phyloP scores from a whole-genome alignment of 345 rosid genomes.

The Salix brachista region DNA sequence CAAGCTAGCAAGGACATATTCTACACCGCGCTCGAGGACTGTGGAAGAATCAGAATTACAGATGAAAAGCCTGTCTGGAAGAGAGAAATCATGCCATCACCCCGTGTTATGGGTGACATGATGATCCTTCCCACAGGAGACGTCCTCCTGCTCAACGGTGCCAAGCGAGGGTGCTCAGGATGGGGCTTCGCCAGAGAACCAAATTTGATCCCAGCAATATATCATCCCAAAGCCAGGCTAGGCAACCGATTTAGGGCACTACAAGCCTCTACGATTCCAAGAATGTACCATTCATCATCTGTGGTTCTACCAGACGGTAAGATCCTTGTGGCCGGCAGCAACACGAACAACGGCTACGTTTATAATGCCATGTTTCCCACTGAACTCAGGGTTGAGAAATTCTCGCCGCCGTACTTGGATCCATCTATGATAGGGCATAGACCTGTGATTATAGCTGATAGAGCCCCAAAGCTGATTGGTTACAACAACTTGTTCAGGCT shows the following conservation, averaged over 20 bases:
- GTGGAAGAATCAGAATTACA: conserved; percentile 52
- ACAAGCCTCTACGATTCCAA: conserved; percentile 39
- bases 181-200: conserved; percentile 72
- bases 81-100: conserved; percentile 58
- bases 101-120: conserved; percentile 73
- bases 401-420: conserved; percentile 68
- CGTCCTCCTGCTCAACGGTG: conserved; percentile 65
- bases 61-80: conserved; percentile 50
- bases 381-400: conserved; percentile 65
- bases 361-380: conserved; percentile 55
- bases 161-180: conserved; percentile 56
- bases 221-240: conserved; percentile 22
- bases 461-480: conserved; percentile 1
- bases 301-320: conserved; percentile 54
- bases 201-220: conserved; percentile 48
- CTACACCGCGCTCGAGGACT: conserved; percentile 49
- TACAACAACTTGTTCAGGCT: conserved; percentile 29
- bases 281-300: conserved; percentile 65
- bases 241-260: conserved; percentile 40
- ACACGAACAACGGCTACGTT: conserved; percentile 60
- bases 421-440: conserved; percentile 24
- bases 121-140: conserved; percentile 70
- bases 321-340: conserved; percentile 61
- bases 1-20: conserved; percentile 27
- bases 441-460: conserved; percentile 26